Percentiles rank a stretch among this genome's conserved stretches.
Evolutionary conservation across 2,329 filamentous ascomycete genomes (phyloP).

Genomic region (Aspergillus tubingensis): DNA sequence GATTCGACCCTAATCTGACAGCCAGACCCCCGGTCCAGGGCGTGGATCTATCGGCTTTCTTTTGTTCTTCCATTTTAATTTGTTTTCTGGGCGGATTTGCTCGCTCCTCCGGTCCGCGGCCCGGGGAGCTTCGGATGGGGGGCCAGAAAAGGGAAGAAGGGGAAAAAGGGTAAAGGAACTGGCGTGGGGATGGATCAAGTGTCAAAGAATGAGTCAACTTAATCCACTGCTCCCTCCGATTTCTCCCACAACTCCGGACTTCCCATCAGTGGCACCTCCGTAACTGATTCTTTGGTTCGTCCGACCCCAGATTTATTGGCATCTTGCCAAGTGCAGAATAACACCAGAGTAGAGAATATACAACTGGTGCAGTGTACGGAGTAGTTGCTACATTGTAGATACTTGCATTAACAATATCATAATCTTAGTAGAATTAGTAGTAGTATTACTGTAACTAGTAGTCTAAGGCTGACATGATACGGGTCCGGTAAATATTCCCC

Average conservation of each 20-base stretch:
- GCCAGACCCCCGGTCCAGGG: constrained; percentile 12
- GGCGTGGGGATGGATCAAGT: constrained; percentile 18
- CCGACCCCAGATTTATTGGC: too few species aligned
- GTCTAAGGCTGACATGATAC: not conserved
- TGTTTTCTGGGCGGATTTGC: constrained; percentile 1
- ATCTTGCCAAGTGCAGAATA: too few species aligned
- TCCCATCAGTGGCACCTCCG: not conserved
- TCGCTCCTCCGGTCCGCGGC: constrained; percentile 19
- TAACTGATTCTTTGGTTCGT: too few species aligned
- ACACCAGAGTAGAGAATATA: too few species aligned
- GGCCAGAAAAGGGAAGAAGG: not conserved
- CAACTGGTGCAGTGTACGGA: too few species aligned
- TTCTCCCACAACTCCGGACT: not conserved
- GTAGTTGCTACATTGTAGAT: too few species aligned
- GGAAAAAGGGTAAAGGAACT: too few species aligned
- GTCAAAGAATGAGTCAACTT: constrained; percentile 17
- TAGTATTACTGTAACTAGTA: not conserved
- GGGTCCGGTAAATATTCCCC: not conserved
- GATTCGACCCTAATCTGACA: constrained; percentile 13
- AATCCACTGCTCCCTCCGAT: not conserved
- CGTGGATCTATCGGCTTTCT: constrained; percentile 22
- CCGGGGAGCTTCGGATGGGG: constrained; percentile 28
- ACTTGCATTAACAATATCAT: too few species aligned
- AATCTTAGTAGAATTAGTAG: too few species aligned
- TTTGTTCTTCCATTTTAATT: constrained; percentile 8